Conservation (phyloP, 257 asterid genomes). For the Solanum tarapatanum region DNA sequence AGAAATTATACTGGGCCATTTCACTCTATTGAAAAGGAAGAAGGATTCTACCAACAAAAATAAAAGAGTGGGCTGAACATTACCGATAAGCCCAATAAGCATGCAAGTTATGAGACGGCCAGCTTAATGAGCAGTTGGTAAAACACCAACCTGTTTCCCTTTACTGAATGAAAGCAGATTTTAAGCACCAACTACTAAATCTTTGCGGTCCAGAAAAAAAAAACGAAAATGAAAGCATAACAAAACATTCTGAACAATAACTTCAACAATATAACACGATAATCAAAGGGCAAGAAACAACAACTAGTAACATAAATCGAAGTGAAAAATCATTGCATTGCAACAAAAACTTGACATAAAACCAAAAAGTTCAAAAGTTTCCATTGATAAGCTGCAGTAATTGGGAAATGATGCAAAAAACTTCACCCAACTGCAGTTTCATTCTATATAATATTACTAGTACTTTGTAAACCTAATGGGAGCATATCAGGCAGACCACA, state of each 20-base stretch:
- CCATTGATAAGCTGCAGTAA: neutral
- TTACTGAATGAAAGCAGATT: neutral
- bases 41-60: too few species aligned
- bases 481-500: neutral
- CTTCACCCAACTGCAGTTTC: slow-evolving; percentile 1
- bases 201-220: neutral
- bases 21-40: too few species aligned
- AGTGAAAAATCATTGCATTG: neutral
- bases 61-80: too few species aligned
- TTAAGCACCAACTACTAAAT: neutral
- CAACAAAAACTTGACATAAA: neutral
- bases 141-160: neutral
- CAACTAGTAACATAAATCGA: neutral
- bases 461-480: neutral
- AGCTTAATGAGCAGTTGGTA: neutral
- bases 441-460: neutral
- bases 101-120: neutral
- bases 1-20: neutral
- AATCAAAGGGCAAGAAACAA: neutral
- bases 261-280: neutral
- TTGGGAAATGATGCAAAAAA: neutral
- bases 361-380: neutral
- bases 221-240: neutral
- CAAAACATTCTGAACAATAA: neutral
- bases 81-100: neutral